Percentiles rank a stretch among this genome's conserved stretches.
Evolutionary conservation across 225 moss, liverwort and hornwort genomes (phyloP).

Genomic region (Bryoerythrophyllum caledonicum): DNA sequence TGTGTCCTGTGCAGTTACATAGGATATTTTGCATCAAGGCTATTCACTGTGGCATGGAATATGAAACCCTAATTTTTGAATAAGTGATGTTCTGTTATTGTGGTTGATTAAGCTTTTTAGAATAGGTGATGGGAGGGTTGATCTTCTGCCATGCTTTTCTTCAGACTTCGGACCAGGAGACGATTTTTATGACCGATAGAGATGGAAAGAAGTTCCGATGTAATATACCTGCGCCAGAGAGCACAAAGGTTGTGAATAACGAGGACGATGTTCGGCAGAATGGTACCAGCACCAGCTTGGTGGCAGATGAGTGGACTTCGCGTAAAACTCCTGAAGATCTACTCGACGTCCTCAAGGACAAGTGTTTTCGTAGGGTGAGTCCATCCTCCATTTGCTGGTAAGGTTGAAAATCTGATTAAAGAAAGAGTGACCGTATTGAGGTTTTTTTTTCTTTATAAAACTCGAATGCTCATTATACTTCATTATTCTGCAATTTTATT

Average conservation of each 20-base stretch:
- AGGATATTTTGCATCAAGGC: not conserved
- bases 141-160: constrained; percentile 1
- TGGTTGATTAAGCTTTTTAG: not conserved
- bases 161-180: constrained; percentile 75
- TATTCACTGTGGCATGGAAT: not conserved
- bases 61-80: not conserved
- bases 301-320: constrained; percentile 63
- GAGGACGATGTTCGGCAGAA: constrained; percentile 57
- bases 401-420: not conserved
- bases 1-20: not conserved
- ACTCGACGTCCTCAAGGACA: constrained; percentile 66
- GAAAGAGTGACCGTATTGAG: not conserved
- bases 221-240: constrained; percentile 64
- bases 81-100: not conserved
- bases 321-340: constrained; percentile 93
- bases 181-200: constrained; percentile 79
- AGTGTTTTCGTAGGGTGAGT: constrained; percentile 65
- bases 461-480: not conserved
- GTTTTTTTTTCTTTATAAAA: not conserved
- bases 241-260: constrained; percentile 29
- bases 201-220: constrained; percentile 87
- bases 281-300: constrained; percentile 60
- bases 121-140: not conserved
- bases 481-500: not conserved
- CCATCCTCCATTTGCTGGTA: not conserved